Evolutionary conservation across 805 yeast genomes (phyloP), one percentile per base, ranked within the genome.

Genomic region (Suhomyces sp.): DNA sequence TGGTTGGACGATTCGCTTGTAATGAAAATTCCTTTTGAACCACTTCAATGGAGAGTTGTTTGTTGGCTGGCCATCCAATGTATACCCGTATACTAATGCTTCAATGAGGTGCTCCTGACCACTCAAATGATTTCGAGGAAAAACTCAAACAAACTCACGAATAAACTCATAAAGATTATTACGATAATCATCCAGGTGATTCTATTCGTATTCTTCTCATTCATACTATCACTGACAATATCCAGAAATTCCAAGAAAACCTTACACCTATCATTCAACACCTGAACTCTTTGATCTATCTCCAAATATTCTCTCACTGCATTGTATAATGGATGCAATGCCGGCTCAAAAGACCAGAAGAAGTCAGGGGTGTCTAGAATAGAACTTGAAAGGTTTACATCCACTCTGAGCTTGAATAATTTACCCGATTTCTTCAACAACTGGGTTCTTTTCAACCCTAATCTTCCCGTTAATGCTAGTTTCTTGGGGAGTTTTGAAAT

Each of bases 261-360:
- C 55, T 84, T 85, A 58, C 98, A 90, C 31, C 97, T 68, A 56
- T 91, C 97, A 51, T 93, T 93, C 31, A 93, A 70, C 4, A 93
- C 96, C 53, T 86, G 90, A 19, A 91, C 96, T 35, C 98, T 68
- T 60, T 87, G 96, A 55, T 91, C 97, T 43, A 93, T 90, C 60
- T 93, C 98, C 38, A 93, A 65, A 51, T 93, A 93, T 45, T 93
- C 96, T 39, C 96, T 66, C 38, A 90, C 81, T 2, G 97, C 97
- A 22, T 72, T 71, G 59, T 93, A 93, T 26, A 93, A 66, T 3
- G 98, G 98, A 56, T 91, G 95, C 46, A 93, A 72, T 24, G 95
- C 90, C 4, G 98, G 98, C 61, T 93, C 98, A 43, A 75, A 33
- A 19, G 90, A 85, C 98, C 98, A 93, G 59, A 93, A 93, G 53